Evolutionary conservation across 2,329 filamentous ascomycete genomes (phyloP).

Genomic region (Pyrenophora graminea): DNA sequence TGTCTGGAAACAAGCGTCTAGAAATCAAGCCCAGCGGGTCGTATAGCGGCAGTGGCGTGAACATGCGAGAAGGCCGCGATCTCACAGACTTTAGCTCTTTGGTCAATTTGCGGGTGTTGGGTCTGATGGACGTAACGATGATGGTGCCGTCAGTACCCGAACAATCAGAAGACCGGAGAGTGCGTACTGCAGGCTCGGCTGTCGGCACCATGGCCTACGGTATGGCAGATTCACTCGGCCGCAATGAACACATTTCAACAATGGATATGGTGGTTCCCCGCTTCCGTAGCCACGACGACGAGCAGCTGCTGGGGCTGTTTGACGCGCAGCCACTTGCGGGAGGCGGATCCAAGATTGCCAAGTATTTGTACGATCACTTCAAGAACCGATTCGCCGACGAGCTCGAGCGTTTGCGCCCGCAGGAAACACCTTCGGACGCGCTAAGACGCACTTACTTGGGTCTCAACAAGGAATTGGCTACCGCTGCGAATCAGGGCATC

Average conservation of each 20-base stretch:
- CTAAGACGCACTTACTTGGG: constrained; percentile 82
- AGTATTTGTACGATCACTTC: constrained; percentile 96
- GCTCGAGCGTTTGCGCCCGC: constrained; percentile 70
- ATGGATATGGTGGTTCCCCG: constrained; percentile 93
- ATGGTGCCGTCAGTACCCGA: constrained; percentile 93
- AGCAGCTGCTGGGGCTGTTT: constrained; percentile 92
- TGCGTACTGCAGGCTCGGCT: constrained; percentile 93
- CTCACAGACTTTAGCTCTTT: constrained; percentile 90
- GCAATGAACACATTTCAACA: constrained; percentile 91
- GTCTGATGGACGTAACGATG: constrained; percentile 96
- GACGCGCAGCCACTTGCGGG: constrained; percentile 89
- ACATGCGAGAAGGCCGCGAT: constrained; percentile 63
- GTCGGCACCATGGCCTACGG: constrained; percentile 92
- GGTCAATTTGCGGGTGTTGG: constrained; percentile 80
- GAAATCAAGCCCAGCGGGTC: constrained; percentile 77
- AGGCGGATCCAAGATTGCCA: constrained; percentile 92
- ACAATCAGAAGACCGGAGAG: constrained; percentile 90
- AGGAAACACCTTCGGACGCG: constrained; percentile 81
- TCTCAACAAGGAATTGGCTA: constrained; percentile 92
- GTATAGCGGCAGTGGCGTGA: constrained; percentile 55
- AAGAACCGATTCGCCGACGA: constrained; percentile 81
- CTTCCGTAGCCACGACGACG: constrained; percentile 86
- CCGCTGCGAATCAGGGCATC: constrained; percentile 76
- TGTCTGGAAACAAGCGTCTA: constrained; percentile 93
- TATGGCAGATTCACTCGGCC: constrained; percentile 94